Evolutionary conservation across 345 rosid genomes (phyloP).

Genomic region (Eucalyptus caleyi): DNA sequence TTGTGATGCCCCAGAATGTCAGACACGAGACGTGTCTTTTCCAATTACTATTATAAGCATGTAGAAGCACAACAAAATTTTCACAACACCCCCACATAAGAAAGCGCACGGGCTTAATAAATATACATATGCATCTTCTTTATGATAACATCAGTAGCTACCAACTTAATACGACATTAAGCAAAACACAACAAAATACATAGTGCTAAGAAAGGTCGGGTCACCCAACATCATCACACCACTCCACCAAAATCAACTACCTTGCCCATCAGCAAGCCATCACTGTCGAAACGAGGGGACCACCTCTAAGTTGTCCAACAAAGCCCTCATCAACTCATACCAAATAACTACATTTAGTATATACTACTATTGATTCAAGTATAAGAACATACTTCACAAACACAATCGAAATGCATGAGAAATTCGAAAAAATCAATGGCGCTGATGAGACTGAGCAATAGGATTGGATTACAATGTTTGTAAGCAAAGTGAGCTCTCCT

Average conservation of each 20-base stretch:
- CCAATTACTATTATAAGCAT: neutral
- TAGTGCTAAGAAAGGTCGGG: neutral
- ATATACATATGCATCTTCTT: neutral
- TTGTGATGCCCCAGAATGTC: neutral
- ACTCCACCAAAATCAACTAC: too few relatives aligned
- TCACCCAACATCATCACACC: neutral
- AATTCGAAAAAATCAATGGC: rapidly evolving
- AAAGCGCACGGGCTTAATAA: neutral
- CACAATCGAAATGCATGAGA: neutral
- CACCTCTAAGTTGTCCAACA: neutral
- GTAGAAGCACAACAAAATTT: neutral
- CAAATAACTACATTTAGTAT: neutral
- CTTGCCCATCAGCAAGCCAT: neutral
- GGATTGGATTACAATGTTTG: too few relatives aligned
- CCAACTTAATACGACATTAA: neutral
- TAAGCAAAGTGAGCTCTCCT: too few relatives aligned
- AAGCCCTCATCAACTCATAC: neutral
- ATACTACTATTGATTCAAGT: rapidly evolving
- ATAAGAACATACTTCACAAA: neutral
- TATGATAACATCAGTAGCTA: neutral
- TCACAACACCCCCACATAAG: neutral
- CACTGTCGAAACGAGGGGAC: rapidly evolving
- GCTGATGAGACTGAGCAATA: rapidly evolving
- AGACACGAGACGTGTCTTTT: neutral
- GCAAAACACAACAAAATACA: neutral